Percentiles rank a stretch among this genome's conserved stretches.
Conservation (phyloP, 1,284 basidiomycete species). For the Malassezia pachydermatis region DNA sequence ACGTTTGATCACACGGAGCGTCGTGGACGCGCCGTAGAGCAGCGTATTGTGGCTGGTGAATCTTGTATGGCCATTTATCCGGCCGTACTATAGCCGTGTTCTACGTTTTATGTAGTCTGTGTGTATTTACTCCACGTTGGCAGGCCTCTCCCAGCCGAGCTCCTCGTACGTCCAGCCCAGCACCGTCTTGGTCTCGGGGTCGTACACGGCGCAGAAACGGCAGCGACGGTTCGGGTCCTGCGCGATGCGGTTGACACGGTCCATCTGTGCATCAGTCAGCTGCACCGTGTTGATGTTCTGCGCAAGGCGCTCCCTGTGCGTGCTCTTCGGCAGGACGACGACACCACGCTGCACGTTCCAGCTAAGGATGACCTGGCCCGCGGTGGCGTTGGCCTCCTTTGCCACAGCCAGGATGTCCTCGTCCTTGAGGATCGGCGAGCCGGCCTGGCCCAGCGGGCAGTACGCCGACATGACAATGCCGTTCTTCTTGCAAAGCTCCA, state of each 20-base stretch:
- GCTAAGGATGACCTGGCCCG: conserved; percentile 58
- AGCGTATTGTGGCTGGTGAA: conserved; percentile 14
- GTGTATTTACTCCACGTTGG: too few species aligned
- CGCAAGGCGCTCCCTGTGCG: conserved; percentile 61
- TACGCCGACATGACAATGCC: conserved; percentile 68
- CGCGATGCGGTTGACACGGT: conserved; percentile 23
- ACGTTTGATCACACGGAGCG: not conserved
- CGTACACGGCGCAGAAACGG: conserved; percentile 17
- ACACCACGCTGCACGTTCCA: conserved; percentile 61
- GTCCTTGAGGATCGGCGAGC: conserved; percentile 64
- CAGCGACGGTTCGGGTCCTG: conserved; percentile 23
- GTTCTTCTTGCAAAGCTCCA: conserved; percentile 60
- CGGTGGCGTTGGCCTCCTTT: conserved; percentile 53
- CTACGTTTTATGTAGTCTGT: too few species aligned
- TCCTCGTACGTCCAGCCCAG: conserved; percentile 29
- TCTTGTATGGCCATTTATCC: conserved; percentile 10
- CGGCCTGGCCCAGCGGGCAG: conserved; percentile 69
- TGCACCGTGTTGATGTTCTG: conserved; percentile 62
- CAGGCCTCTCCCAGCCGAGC: conserved; percentile 30
- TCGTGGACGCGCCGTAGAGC: not conserved
- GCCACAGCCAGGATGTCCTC: conserved; percentile 60
- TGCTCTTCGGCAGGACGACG: conserved; percentile 30
- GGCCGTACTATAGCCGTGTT: not conserved
- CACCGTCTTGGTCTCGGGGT: conserved; percentile 20
- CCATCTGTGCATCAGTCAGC: conserved; percentile 58